phyloP scores from a whole-genome alignment of 2,329 filamentous ascomycete species.

The Juglanconis sp. region DNA sequence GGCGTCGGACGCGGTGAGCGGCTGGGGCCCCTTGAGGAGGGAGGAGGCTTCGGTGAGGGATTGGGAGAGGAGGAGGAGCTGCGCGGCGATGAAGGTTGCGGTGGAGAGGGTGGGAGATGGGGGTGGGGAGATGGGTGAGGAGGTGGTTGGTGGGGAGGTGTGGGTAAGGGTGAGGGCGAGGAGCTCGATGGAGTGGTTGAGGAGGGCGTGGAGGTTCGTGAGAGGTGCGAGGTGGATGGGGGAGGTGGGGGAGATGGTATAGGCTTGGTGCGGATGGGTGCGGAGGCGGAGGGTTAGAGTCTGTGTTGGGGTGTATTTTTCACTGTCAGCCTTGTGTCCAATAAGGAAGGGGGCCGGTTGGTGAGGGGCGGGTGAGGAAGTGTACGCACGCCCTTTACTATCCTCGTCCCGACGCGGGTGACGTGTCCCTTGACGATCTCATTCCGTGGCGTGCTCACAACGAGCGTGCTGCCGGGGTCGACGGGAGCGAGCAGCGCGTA shows the following conservation, averaged over 20 bases:
- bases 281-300: conserved; percentile 74
- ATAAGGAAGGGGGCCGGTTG: not conserved
- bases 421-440: conserved; percentile 91
- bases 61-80: conserved; percentile 54
- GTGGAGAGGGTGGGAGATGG: conserved; percentile 40
- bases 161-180: conserved; percentile 73
- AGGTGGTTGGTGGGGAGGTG: conserved; percentile 32
- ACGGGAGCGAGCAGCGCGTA: conserved; percentile 79
- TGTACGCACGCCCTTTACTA: conserved; percentile 78
- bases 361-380: not conserved
- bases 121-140: conserved; percentile 54
- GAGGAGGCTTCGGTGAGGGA: conserved; percentile 49
- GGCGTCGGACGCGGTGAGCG: conserved; percentile 35
- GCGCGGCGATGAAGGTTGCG: conserved; percentile 47
- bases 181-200: conserved; percentile 80
- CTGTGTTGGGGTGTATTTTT: conserved; percentile 34
- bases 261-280: conserved; percentile 55
- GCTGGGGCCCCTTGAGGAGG: conserved; percentile 53
- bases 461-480: conserved; percentile 83
- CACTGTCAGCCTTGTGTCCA: not conserved
- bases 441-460: conserved; percentile 80
- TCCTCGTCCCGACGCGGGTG: conserved; percentile 82
- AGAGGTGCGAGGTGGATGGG: conserved; percentile 66
- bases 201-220: conserved; percentile 67
- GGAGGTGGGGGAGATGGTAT: conserved; percentile 46